Base-by-base conservation (phyloP, 2,329 filamentous ascomycete genomes). In the Conoideocrella luteorostrata region DNA sequence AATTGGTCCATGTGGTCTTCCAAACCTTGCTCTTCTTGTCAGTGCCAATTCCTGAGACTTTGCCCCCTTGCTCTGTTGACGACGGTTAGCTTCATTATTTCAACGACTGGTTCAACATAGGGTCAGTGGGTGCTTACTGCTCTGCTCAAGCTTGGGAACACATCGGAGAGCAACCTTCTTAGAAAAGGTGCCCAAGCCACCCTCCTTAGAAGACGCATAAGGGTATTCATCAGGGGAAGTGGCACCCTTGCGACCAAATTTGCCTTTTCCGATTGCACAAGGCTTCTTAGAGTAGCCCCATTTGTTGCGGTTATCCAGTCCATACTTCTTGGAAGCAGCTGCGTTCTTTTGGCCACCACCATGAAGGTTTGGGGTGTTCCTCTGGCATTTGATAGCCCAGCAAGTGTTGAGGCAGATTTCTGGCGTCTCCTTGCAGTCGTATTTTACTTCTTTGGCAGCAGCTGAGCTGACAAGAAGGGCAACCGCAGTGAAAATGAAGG, bases 361-460 rank as follows among this genome's bases (percentile, higher is more conserved):
- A 26, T 39, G 36, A 7, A 39, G 36, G 26, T 20, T 2, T 13
- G 11, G 4, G 11, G 36, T 13, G 12, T 28, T 39, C n/a, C 10
- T 28, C 36, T 39, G 20, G 12, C 36, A 39, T 21, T 39, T 39
- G 36, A 39, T 39, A 7, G 36, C 23, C 36, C 36, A 39, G 22
- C 36, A 39, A 13, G 36, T 39, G 22, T 39, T 39, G 36, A 39
- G 36, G n/a, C 36, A 39, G n/a, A 39, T 39, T 39, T 28, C 17
- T 13, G 36, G 36, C 13, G 36, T 39, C 0, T 13, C 26, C n/a
- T 2, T 2, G 36, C 36, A 39, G 36, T 39, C n/a, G 22, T 39
- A 39, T 4, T 1, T 2, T 10, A 39, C 22, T 4, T 1, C 1
- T n/a, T 26, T 39, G 22, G 36, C 36, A n/a, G 36, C 36, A 28